phyloP scores from a whole-genome alignment of 2,329 filamentous ascomycete species.

The Xenoacremonium recifei region DNA sequence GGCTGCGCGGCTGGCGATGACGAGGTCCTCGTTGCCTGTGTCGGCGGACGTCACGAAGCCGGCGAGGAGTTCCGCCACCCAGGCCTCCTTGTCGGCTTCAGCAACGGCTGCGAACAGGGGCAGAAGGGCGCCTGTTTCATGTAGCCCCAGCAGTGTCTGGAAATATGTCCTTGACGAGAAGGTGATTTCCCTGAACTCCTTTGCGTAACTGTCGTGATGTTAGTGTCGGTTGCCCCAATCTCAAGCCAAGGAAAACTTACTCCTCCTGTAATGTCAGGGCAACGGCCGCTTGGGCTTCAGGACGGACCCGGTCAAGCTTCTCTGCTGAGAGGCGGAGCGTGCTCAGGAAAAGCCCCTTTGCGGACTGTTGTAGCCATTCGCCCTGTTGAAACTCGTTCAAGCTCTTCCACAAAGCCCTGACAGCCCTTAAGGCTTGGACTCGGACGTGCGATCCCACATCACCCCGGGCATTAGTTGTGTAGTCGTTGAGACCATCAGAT shows the following conservation, averaged over 20 bases:
- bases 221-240: constrained; percentile 18
- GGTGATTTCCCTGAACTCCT: constrained; percentile 37
- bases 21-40: constrained; percentile 72
- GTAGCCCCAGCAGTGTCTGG: constrained; percentile 48
- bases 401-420: constrained; percentile 59
- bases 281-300: constrained; percentile 59
- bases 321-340: constrained; percentile 74
- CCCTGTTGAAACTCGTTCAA: constrained; percentile 19
- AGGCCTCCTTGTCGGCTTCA: constrained; percentile 30
- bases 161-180: constrained; percentile 64
- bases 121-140: constrained; percentile 35
- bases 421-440: constrained; percentile 74
- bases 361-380: constrained; percentile 28
- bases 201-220: constrained; percentile 29
- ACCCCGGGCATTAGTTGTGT: constrained; percentile 84
- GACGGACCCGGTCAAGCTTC: constrained; percentile 84
- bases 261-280: constrained; percentile 41
- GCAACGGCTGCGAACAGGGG: constrained; percentile 36
- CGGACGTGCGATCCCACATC: constrained; percentile 88
- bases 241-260: constrained; percentile 36
- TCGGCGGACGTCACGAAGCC: constrained; percentile 73
- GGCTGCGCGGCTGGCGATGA: constrained; percentile 66
- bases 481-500: constrained; percentile 72
- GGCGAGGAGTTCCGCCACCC: constrained; percentile 56
- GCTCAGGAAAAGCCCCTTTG: constrained; percentile 44